These are phyloP conservation scores for Orbilia quercus DNA, from an alignment of 2,329 filamentous ascomycete genomes.

Conservation along the genomic window DNA sequence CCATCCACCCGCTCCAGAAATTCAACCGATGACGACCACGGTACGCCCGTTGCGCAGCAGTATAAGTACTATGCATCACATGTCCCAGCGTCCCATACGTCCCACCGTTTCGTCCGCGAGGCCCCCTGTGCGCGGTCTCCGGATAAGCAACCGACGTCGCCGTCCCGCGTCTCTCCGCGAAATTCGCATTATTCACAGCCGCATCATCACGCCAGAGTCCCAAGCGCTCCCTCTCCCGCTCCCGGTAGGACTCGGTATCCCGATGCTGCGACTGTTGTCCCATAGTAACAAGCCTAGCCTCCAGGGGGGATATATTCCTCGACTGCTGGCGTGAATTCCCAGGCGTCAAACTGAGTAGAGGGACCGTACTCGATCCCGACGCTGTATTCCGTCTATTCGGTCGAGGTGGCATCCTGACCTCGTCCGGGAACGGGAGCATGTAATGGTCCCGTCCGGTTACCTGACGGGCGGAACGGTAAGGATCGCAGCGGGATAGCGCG, in stretches of 20 bases:
- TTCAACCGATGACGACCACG: constrained; percentile 32
- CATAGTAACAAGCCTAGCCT: neutral
- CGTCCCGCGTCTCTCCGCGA: constrained; percentile 38
- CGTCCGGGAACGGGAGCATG: constrained; percentile 31
- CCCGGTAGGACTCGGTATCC: neutral
- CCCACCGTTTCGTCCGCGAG: neutral
- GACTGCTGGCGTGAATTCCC: constrained; percentile 4
- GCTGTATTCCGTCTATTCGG: neutral
- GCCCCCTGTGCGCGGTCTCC: constrained; percentile 15
- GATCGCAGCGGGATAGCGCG: neutral
- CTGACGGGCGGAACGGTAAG: constrained; percentile 7
- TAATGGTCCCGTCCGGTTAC: constrained; percentile 33
- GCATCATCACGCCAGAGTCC: no score
- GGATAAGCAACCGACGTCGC: constrained; percentile 31
- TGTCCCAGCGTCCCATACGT: constrained; percentile 38
- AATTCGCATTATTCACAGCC: constrained; percentile 25
- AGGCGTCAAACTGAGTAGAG: constrained; percentile 19
- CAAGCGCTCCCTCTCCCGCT: neutral
- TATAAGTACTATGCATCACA: constrained; percentile 48
- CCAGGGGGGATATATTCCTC: constrained; percentile 12
- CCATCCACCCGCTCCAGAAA: constrained; percentile 44
- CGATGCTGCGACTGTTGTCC: constrained; percentile 9
- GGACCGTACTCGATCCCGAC: constrained; percentile 11
- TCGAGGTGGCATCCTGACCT: constrained; percentile 14
- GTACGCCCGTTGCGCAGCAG: constrained; percentile 42